Conservation (phyloP, 495 filamentous ascomycete species). For the Achaetomiella virescens region DNA sequence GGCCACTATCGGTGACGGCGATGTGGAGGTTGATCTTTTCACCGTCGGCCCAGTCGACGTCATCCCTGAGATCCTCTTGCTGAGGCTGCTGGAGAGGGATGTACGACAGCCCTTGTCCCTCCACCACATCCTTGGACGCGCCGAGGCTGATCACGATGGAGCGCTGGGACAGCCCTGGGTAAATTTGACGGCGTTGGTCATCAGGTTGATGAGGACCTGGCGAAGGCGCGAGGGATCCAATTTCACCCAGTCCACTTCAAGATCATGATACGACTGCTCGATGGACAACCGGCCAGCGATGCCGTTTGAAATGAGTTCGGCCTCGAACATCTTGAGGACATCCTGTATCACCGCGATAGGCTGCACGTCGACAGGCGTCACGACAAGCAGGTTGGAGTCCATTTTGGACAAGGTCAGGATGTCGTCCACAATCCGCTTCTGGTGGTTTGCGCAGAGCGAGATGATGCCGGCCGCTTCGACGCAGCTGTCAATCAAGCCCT, state of each 20-base stretch:
- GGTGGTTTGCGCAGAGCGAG: conserved; percentile 72
- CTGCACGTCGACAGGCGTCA: conserved; percentile 68
- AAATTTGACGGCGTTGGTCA: conserved; percentile 80
- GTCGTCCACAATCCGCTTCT: conserved; percentile 74
- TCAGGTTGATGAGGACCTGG: conserved; percentile 73
- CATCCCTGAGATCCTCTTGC: conserved; percentile 46
- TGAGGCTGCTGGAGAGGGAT: conserved; percentile 49
- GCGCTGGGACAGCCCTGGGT: conserved; percentile 52
- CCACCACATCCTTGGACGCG: conserved; percentile 53
- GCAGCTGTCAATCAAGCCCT: conserved; percentile 44
- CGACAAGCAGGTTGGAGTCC: conserved; percentile 71
- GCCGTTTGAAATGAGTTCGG: conserved; percentile 65
- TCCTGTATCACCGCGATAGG: conserved; percentile 61
- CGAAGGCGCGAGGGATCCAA: conserved; percentile 71
- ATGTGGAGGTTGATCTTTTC: conserved; percentile 66
- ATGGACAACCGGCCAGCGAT: conserved; percentile 64
- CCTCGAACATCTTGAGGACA: conserved; percentile 74
- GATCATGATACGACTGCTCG: conserved; percentile 56
- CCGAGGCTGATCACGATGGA: conserved; percentile 65
- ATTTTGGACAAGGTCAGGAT: conserved; percentile 78
- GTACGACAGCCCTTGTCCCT: conserved; percentile 42
- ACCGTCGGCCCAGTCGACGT: conserved; percentile 62
- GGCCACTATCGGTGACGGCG: conserved; percentile 71
- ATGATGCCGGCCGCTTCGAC: conserved; percentile 80
- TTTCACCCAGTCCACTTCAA: conserved; percentile 67